Base-by-base conservation (phyloP, 371 early-diverging fungal species). In the Mitosporidium daphniae region DNA sequence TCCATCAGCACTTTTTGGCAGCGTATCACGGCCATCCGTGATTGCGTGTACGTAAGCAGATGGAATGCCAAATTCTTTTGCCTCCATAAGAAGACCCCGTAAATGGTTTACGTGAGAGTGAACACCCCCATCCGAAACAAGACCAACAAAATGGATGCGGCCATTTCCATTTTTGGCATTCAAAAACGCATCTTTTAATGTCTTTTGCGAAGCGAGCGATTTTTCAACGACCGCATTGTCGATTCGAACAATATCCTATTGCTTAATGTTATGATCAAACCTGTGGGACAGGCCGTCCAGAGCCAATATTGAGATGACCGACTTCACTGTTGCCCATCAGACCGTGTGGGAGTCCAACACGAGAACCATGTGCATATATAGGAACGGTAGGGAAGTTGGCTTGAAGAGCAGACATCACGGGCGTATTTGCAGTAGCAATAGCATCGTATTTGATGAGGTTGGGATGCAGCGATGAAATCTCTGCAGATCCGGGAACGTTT, bases 301-400 rank as follows among this genome's bases (percentile, higher is more conserved):
- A 82, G 27, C 97, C 95, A 50, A 98, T 77, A 51, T 95, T 93
- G 45, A 95, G 48, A 40, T 98, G 99, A 8, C 99, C 99, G 21
- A 95, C 95, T 53, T 95, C 95, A 23, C 80, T 78, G 57, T 98
- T 98, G 30, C 97, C 99, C 94, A 93, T 94, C 31, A 73, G 54
- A 4, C 77, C 84, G 20, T 78, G 82, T 10, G 84, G 80, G 16
- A 98, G 56, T 32, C 99, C 99, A 17, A 98, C 99, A 21, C 69
- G 55, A 16, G 65, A 55, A 25, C 99, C 97, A 44, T 89, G 84
- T 6, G 99, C 99, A 26, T 57, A 59, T 23, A 98, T 51, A 17
- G 51, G 46, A 17, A 57, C 56, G 42, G 47, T 64, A 21, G 63
- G 59, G 35, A 65, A 59, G n/a, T 48, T 47, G 35, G 55, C 45